A percentile compares a stretch with the other conserved stretches of the same genome.
These are phyloP conservation scores for Fraxinus albicans DNA, from an alignment of 305 asterid species.

Conservation along the genomic window DNA sequence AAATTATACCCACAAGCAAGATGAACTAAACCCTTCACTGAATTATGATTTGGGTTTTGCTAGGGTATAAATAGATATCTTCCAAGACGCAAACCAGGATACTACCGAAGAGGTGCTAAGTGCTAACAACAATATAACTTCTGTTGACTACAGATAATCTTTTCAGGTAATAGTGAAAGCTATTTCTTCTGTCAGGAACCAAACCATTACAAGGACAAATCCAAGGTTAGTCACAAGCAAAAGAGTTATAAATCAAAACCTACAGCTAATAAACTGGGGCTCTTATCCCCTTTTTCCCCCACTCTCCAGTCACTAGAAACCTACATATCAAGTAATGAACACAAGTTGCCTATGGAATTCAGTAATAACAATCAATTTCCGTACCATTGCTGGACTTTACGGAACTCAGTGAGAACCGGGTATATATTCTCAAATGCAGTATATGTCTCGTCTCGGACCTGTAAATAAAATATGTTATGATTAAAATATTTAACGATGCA, in stretches of 20 bases:
- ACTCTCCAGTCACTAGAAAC: neutral
- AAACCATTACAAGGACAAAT: neutral
- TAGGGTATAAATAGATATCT: neutral
- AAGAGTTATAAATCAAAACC: neutral
- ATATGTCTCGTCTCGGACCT: slow-evolving; percentile 66
- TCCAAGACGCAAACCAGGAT: neutral
- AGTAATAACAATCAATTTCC: neutral
- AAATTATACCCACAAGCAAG: neutral
- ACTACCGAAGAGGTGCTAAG: neutral
- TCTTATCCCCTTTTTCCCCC: neutral
- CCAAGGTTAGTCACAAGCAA: neutral
- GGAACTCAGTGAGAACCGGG: slow-evolving; percentile 63
- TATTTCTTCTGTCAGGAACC: neutral
- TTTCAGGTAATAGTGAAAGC: neutral
- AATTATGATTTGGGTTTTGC: neutral
- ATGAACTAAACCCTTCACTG: neutral
- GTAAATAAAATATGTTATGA: slow-evolving; percentile 22
- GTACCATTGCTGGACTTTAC: slow-evolving; percentile 69
- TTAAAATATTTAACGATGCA: neutral
- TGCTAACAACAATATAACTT: neutral
- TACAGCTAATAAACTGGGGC: neutral
- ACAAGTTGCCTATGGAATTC: neutral
- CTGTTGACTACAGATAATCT: neutral
- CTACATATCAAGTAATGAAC: neutral
- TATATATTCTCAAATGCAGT: slow-evolving; percentile 68